A percentile compares a stretch with the other conserved stretches of the same genome.
Conservation (phyloP, 2,329 filamentous ascomycete genomes). For the Colletotrichum lindemuthianum region DNA sequence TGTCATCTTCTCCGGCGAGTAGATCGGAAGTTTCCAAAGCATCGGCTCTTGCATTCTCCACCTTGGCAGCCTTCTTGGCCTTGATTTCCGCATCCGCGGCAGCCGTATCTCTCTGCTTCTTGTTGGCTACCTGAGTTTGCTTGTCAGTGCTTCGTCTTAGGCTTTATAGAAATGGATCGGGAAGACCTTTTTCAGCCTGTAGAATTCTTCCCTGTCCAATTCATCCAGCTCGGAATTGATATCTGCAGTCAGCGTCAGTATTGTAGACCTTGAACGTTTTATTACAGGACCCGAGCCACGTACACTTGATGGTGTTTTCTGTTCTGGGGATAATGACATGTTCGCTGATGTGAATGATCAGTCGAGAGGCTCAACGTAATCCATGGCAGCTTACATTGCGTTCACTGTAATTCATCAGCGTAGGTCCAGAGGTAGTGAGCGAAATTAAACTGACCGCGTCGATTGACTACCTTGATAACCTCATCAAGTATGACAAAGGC, state of each 20-base stretch:
- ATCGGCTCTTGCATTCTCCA: constrained; percentile 51
- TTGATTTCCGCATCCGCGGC: constrained; percentile 80
- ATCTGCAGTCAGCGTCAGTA: constrained; percentile 60
- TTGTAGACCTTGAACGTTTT: not conserved
- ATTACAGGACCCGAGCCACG: constrained; percentile 39
- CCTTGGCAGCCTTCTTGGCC: constrained; percentile 60
- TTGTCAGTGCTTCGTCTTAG: not conserved
- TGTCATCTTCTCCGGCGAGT: constrained; percentile 79
- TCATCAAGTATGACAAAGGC: constrained; percentile 98
- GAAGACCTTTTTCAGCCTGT: constrained; percentile 85
- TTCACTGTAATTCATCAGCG: constrained; percentile 70
- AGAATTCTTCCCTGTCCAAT: constrained; percentile 97
- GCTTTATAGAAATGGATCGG: too few species aligned
- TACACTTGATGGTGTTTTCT: constrained; percentile 99
- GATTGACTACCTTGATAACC: constrained; percentile 98
- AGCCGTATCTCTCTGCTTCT: constrained; percentile 82
- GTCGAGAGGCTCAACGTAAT: not conserved
- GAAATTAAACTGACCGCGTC: constrained; percentile 72
- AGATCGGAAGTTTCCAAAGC: constrained; percentile 68
- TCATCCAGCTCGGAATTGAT: constrained; percentile 99
- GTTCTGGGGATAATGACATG: constrained; percentile 97
- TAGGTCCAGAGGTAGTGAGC: not conserved
- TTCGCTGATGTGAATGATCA: constrained; percentile 62
- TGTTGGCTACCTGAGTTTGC: constrained; percentile 70
- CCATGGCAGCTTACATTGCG: constrained; percentile 73